phyloP scores from a whole-genome alignment of 108 stramenopile genomes.

The Discostella stelligeroides region DNA sequence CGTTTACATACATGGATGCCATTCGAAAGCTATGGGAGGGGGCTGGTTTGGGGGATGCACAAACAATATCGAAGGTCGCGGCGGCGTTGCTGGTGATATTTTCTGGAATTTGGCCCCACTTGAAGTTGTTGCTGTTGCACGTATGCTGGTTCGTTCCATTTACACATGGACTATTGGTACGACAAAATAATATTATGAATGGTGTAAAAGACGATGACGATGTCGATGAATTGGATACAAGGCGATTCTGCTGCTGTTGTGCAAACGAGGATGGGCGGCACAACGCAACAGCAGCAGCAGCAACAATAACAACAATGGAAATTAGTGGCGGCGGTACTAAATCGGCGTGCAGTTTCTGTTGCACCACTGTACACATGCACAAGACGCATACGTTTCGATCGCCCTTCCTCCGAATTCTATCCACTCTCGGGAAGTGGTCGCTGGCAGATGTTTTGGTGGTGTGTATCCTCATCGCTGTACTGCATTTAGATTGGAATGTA shows the following conservation, averaged over 20 bases:
- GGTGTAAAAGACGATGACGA: no score
- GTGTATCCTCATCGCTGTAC: slow-evolving; percentile 85
- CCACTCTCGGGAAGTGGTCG: slow-evolving; percentile 82
- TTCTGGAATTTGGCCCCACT: slow-evolving; percentile 85
- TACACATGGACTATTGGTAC: slow-evolving; percentile 4
- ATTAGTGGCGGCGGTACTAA: not conserved
- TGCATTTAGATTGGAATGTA: slow-evolving; percentile 80
- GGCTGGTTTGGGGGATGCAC: slow-evolving; percentile 59
- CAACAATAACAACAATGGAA: not conserved
- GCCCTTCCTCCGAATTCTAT: slow-evolving; percentile 59
- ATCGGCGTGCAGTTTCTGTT: slow-evolving; percentile 15
- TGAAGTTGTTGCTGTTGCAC: slow-evolving; percentile 69
- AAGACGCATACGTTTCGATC: slow-evolving; percentile 46
- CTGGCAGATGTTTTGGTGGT: slow-evolving; percentile 84
- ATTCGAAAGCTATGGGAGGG: slow-evolving; percentile 80
- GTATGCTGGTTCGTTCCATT: slow-evolving; percentile 65
- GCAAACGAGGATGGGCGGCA: not conserved
- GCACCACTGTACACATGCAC: slow-evolving; percentile 24
- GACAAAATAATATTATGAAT: no score
- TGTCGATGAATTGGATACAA: not conserved
- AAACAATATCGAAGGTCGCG: slow-evolving; percentile 56
- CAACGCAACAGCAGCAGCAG: not conserved
- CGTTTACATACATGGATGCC: slow-evolving; percentile 85
- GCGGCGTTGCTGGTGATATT: slow-evolving; percentile 71
- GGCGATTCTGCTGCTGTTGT: slow-evolving; percentile 8